A percentile compares a stretch with the other conserved stretches of the same genome.
These are phyloP conservation scores for Alternaria arbusti DNA, from an alignment of 2,329 filamentous ascomycete genomes.

Conservation along the genomic window DNA sequence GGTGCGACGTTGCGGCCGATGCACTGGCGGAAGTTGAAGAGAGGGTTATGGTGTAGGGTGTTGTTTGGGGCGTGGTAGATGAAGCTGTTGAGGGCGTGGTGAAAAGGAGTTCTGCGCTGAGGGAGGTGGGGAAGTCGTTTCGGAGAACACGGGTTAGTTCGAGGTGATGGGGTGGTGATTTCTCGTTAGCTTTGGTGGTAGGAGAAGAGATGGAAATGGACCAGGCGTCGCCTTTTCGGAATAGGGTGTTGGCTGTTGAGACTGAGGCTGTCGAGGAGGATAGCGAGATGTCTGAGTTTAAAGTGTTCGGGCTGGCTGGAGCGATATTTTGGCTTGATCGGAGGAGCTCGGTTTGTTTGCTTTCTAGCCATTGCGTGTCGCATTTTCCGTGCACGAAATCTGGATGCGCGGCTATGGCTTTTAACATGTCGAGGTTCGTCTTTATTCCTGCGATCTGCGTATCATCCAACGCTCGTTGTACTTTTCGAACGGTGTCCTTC, in stretches of 20 bases:
- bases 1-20: conserved; percentile 49
- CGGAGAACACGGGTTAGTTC: conserved; percentile 61
- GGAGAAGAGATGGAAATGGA: conserved; percentile 55
- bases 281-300: not conserved
- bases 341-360: conserved; percentile 53
- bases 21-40: conserved; percentile 53
- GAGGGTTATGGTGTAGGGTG: conserved; percentile 55
- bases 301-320: not conserved
- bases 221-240: conserved; percentile 67
- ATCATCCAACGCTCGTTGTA: conserved; percentile 62
- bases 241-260: conserved; percentile 50
- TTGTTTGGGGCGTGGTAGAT: conserved; percentile 44
- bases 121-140: conserved; percentile 65
- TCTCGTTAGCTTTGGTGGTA: not conserved
- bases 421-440: conserved; percentile 63
- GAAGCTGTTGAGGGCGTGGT: conserved; percentile 57
- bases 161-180: conserved; percentile 56
- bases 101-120: conserved; percentile 62
- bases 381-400: conserved; percentile 58
- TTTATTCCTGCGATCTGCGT: conserved; percentile 63
- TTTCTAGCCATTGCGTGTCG: conserved; percentile 66
- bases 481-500: conserved; percentile 60
- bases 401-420: conserved; percentile 59
- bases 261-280: conserved; percentile 11
- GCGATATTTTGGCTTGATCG: conserved; percentile 23